phyloP scores from a whole-genome alignment of 2,329 filamentous ascomycete species.

The Waltergamsia citrina region DNA sequence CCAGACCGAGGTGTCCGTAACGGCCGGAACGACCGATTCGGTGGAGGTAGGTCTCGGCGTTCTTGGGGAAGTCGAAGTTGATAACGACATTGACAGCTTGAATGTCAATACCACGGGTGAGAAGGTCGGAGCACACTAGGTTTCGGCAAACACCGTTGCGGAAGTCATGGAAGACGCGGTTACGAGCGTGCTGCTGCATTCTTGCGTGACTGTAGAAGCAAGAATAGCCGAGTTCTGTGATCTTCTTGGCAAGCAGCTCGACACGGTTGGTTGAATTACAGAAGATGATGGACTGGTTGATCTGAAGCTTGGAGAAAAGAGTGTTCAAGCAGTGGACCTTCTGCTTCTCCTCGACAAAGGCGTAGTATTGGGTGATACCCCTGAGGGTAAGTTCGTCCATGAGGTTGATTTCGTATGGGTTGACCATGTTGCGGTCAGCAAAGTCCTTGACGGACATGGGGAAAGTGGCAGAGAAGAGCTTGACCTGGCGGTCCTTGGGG shows the following conservation, averaged over 20 bases:
- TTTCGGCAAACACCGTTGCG: constrained; percentile 96
- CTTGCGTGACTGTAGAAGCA: constrained; percentile 99
- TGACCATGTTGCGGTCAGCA: constrained; percentile 95
- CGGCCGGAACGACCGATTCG: constrained; percentile 96
- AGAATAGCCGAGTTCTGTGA: constrained; percentile 96
- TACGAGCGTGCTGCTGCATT: constrained; percentile 94
- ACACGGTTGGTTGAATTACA: constrained; percentile 99
- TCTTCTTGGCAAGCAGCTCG: constrained; percentile 96
- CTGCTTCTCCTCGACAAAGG: constrained; percentile 97
- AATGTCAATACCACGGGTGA: constrained; percentile 98
- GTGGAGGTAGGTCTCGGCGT: constrained; percentile 96
- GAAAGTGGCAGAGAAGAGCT: constrained; percentile 98
- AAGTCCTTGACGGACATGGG: constrained; percentile 95
- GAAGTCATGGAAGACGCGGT: constrained; percentile 99
- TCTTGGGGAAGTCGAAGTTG: constrained; percentile 99
- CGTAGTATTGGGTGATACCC: constrained; percentile 98
- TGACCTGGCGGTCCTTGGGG: constrained; percentile 94
- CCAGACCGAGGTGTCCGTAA: constrained; percentile 92
- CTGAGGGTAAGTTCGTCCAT: constrained; percentile 98
- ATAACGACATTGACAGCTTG: constrained; percentile 99
- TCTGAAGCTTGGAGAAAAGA: constrained; percentile 96
- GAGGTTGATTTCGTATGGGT: constrained; percentile 96
- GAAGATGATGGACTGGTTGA: constrained; percentile 99
- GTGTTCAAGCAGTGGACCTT: constrained; percentile 99
- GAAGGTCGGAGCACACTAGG: constrained; percentile 91